Evolutionary conservation across 805 yeast genomes (phyloP), one percentile per base, ranked within the genome.

Genomic region (Wickerhamomyces xylosicus): DNA sequence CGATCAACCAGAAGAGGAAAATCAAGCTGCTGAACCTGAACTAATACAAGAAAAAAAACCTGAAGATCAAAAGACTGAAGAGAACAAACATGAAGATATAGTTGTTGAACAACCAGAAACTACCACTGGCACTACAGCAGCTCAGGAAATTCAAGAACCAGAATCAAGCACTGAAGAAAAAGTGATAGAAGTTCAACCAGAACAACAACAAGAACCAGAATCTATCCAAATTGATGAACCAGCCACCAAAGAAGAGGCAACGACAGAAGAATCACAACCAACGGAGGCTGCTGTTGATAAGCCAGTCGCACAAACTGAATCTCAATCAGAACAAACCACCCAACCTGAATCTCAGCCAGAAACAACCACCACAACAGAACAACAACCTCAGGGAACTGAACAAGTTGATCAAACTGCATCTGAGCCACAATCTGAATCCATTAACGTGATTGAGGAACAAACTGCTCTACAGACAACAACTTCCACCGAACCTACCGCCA

Each of bases 1-100:
- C 44, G 41, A 37, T 16, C 27, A 19, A 19, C 19, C 16, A n/a
- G 35, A 35, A 16, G 27, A 31, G 9, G n/a, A 16, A 6, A 21
- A 41, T 19, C 28, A 21, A 10, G 35, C 16, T 19, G 27, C 27
- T 19, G 17, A 20, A 21, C 17, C 27, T 14, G 28, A 13, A 6
- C 6, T 15, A 8, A 28, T n/a, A 28, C n/a, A 28, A n/a, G n/a
- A 19, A 33, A 19, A 11, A 4, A 22, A 17, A 16, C 5, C 14
- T 4, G 36, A 37, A 32, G 33, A 27, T n/a, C 15, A 9, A 9
- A 14, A 32, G 6, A 5, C 17, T 17, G 22, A 36, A 4, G 25
- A 21, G 10, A 7, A 6, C 6, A 21, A 10, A 7, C 25, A 11
- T 8, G 29, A 25, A 25, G 29, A 25, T 8, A 25, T 25, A 8